Evolutionary conservation across 495 filamentous ascomycete species (phyloP).

Genomic region (Schizothecium vesticola): DNA sequence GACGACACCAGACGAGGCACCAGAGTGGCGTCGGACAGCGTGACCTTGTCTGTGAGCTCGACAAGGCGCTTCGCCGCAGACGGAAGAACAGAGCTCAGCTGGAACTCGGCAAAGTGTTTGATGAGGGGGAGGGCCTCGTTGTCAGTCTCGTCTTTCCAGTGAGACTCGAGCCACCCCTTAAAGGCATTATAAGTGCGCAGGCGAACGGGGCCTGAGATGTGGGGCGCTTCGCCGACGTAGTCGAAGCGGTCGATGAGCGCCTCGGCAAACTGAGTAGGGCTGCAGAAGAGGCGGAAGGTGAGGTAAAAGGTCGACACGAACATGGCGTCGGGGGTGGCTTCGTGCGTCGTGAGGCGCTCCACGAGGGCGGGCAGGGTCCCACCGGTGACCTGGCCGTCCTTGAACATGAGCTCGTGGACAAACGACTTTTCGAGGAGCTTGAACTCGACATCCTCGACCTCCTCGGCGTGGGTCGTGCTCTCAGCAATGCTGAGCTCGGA

Average conservation of each 20-base stretch:
- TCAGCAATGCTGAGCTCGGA: conserved; percentile 53
- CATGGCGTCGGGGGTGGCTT: conserved; percentile 85
- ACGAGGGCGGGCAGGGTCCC: conserved; percentile 88
- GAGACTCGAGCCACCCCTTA: conserved; percentile 94
- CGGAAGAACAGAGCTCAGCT: conserved; percentile 62
- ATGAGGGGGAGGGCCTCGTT: conserved; percentile 68
- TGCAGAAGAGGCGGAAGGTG: conserved; percentile 92
- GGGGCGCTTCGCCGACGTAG: conserved; percentile 72
- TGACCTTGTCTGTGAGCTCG: conserved; percentile 79
- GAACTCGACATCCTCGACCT: conserved; percentile 71
- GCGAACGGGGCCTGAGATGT: conserved; percentile 71
- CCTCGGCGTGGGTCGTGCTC: conserved; percentile 62
- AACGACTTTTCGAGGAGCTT: conserved; percentile 78
- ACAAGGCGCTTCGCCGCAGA: conserved; percentile 71
- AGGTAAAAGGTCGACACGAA: conserved; percentile 96
- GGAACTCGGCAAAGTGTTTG: conserved; percentile 67
- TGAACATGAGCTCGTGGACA: conserved; percentile 83
- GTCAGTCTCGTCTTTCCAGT: conserved; percentile 85
- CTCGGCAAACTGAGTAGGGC: conserved; percentile 71
- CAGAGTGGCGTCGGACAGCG: conserved; percentile 63
- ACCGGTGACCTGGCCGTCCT: conserved; percentile 90
- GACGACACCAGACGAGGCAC: conserved; percentile 85
- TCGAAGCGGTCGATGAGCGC: conserved; percentile 85
- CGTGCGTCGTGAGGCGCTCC: conserved; percentile 87
- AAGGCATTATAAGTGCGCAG: conserved; percentile 93